These are phyloP conservation scores for Phlebopus sp. DNA, from an alignment of 1,284 basidiomycete species.

Conservation along the genomic window DNA sequence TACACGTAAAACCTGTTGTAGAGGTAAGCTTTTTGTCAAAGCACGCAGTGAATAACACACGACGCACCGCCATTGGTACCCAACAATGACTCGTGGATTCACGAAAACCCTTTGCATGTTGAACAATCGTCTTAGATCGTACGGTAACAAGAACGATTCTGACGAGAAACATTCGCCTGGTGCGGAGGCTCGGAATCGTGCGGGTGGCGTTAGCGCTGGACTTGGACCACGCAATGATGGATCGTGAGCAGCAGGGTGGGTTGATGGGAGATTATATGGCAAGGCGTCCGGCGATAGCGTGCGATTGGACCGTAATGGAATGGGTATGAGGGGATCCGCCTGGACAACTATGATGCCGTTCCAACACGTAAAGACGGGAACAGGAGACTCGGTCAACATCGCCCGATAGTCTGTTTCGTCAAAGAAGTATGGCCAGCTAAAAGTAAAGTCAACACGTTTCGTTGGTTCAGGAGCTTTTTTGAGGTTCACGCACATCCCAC, in stretches of 20 bases:
- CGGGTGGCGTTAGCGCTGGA: constrained; percentile 35
- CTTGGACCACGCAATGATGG: constrained; percentile 27
- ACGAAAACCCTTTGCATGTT: constrained; percentile 40
- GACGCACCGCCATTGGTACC: constrained; percentile 33
- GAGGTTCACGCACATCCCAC: constrained; percentile 3
- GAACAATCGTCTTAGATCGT: constrained; percentile 52
- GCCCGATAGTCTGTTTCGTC: constrained; percentile 35
- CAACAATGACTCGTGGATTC: constrained; percentile 43
- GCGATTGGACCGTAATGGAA: constrained; percentile 29
- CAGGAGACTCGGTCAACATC: constrained; percentile 39
- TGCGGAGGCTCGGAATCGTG: constrained; percentile 44
- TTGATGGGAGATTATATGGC: constrained; percentile 17
- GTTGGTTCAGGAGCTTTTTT: not conserved
- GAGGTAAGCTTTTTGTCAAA: too few relatives aligned
- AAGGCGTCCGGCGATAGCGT: constrained; percentile 33
- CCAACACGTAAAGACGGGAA: constrained; percentile 58
- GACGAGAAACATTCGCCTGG: constrained; percentile 47
- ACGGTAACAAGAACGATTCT: constrained; percentile 53
- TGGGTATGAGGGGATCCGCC: constrained; percentile 44
- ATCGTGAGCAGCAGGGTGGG: constrained; percentile 26
- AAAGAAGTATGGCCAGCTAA: constrained; percentile 53
- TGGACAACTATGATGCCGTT: constrained; percentile 55
- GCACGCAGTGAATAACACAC: not conserved
- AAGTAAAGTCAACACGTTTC: constrained; percentile 6
- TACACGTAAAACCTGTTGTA: constrained; percentile 38